phyloP scores from a whole-genome alignment of 2,329 filamentous ascomycete species.

The Hypomyces perniciosus region DNA sequence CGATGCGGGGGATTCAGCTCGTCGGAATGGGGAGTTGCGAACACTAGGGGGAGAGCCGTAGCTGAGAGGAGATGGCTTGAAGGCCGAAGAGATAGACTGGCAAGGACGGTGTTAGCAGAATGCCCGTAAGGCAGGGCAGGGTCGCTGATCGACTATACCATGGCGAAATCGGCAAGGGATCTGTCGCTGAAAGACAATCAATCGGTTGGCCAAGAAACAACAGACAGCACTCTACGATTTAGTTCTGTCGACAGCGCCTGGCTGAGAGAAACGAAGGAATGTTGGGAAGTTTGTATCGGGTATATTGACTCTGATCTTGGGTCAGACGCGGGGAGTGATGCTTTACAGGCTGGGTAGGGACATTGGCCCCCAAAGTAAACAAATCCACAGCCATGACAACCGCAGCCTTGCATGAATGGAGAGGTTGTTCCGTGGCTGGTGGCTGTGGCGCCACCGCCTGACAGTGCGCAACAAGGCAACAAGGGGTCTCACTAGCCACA shows the following conservation, averaged over 20 bases:
- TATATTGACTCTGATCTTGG: background rate
- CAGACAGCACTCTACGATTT: background rate
- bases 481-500: too few relatives aligned
- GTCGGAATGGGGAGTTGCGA: constrained; percentile 59
- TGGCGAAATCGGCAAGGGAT: constrained; percentile 18
- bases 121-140: constrained; percentile 19
- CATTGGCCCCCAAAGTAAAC: constrained; percentile 20
- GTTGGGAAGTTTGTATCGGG: background rate
- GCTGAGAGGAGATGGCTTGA: constrained; percentile 66
- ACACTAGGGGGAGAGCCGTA: constrained; percentile 54
- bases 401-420: constrained; percentile 18
- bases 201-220: constrained; percentile 19
- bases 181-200: constrained; percentile 2
- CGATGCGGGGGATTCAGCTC: constrained; percentile 57
- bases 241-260: background rate
- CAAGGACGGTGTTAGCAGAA: constrained; percentile 27
- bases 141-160: constrained; percentile 22
- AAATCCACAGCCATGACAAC: constrained; percentile 23
- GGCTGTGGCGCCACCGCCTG: background rate
- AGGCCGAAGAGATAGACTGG: constrained; percentile 51
- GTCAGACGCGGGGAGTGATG: constrained; percentile 1
- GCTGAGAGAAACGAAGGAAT: background rate
- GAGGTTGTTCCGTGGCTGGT: constrained; percentile 14
- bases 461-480: background rate
- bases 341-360: background rate